Evolutionary conservation across 768 basidiomycete genomes (phyloP).

Genomic region (Fistulinella prunicolor): DNA sequence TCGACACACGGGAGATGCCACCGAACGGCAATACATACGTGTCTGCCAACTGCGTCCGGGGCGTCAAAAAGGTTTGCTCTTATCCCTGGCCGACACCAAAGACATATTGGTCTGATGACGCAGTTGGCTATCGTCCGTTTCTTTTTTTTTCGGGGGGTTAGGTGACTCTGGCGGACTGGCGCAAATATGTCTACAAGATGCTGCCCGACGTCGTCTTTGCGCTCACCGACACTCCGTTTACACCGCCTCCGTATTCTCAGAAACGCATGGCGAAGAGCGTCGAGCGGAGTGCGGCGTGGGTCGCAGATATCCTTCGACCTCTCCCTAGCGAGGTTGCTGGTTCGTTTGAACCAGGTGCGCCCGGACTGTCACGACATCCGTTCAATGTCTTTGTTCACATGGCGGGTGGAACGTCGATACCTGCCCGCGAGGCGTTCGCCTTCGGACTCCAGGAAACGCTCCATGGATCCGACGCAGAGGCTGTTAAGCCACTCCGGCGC

Average conservation of each 20-base stretch:
- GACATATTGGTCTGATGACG: neutral
- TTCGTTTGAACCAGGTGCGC: neutral
- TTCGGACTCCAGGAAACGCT: slow-evolving; percentile 54
- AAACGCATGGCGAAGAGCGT: slow-evolving; percentile 75
- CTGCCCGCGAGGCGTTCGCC: slow-evolving; percentile 66
- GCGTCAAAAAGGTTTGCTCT: slow-evolving; percentile 61
- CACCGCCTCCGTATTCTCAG: slow-evolving; percentile 65
- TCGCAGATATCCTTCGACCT: slow-evolving; percentile 49
- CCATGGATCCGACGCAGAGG: slow-evolving; percentile 52
- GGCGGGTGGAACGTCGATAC: slow-evolving; percentile 52
- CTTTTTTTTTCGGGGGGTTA: slow-evolving; percentile 24
- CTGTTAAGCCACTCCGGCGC: slow-evolving; percentile 46
- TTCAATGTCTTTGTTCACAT: slow-evolving; percentile 67
- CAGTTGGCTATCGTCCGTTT: neutral
- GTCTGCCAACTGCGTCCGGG: slow-evolving; percentile 58
- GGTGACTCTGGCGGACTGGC: slow-evolving; percentile 59
- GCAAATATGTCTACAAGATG: slow-evolving; percentile 46
- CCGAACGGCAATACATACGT: slow-evolving; percentile 62
- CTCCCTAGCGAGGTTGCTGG: slow-evolving; percentile 1
- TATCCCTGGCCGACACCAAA: neutral
- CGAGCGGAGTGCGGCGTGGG: slow-evolving; percentile 66
- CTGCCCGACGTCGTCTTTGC: slow-evolving; percentile 71
- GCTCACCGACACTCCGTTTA: slow-evolving; percentile 67
- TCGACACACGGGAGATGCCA: slow-evolving; percentile 65
- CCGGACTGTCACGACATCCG: slow-evolving; percentile 14